Evolutionary conservation across 306 rosid genomes (phyloP).

Genomic region (Quercus bicolor): DNA sequence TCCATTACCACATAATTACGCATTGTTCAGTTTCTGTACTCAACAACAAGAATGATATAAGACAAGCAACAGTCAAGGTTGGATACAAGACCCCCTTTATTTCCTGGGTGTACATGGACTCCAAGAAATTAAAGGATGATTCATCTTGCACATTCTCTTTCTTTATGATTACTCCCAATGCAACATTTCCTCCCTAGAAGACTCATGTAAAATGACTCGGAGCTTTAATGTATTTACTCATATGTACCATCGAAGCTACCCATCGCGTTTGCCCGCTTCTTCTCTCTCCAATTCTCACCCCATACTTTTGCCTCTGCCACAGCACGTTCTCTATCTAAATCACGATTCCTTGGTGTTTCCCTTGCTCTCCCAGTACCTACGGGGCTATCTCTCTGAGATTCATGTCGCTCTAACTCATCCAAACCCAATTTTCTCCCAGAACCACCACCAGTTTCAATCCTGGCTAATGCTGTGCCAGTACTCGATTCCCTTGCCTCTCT

Average conservation of each 20-base stretch:
- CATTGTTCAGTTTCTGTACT: conserved; percentile 24
- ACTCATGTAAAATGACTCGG: conserved; percentile 21
- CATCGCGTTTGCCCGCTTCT: conserved; percentile 66
- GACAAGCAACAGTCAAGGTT: conserved; percentile 37
- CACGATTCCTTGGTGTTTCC: conserved; percentile 82
- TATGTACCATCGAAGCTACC: conserved; percentile 89
- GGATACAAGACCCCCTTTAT: conserved; percentile 35
- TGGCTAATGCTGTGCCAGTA: conserved; percentile 41
- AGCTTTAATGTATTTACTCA: conserved; percentile 43
- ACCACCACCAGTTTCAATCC: conserved; percentile 64
- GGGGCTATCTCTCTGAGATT: conserved; percentile 80
- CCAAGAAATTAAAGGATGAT: conserved; percentile 42
- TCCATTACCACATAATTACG: conserved; percentile 12
- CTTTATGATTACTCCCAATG: conserved; percentile 31
- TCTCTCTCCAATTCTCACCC: conserved; percentile 98
- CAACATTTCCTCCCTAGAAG: conserved; percentile 27
- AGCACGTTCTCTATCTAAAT: conserved; percentile 87
- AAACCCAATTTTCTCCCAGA: conserved; percentile 83
- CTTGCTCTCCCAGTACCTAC: conserved; percentile 70
- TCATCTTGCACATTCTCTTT: conserved; percentile 26
- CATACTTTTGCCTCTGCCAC: conserved; percentile 97
- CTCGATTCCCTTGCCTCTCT: conserved; percentile 61
- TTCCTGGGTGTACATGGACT: conserved; percentile 35
- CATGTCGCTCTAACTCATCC: conserved; percentile 71
- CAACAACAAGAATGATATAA: conserved; percentile 37